Percentiles rank a stretch among this genome's conserved stretches.
phyloP scores from a whole-genome alignment of 2,329 filamentous ascomycete genomes.

The Calonectria pseudoreteaudii region DNA sequence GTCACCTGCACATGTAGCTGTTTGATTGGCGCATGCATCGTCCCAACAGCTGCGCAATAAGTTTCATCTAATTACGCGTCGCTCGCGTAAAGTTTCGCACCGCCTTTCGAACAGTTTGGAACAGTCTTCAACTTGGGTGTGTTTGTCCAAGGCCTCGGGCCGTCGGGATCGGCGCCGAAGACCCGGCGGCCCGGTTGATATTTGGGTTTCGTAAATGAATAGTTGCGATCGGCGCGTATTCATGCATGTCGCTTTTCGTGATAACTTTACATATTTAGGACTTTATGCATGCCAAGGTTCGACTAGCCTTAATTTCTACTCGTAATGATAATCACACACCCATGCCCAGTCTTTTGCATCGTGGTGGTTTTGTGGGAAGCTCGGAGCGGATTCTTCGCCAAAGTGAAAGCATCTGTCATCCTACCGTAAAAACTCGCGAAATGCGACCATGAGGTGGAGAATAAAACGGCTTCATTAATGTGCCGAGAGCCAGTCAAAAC shows the following conservation, averaged over 20 bases:
- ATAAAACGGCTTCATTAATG: no score
- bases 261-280: not conserved
- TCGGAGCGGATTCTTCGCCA: not conserved
- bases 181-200: not conserved
- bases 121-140: not conserved
- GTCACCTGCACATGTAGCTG: not conserved
- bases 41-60: not conserved
- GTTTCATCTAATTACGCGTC: not conserved
- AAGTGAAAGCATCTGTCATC: not conserved
- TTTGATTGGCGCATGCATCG: not conserved
- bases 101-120: no score
- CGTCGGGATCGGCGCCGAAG: not conserved
- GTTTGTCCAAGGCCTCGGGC: not conserved
- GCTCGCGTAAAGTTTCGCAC: not conserved
- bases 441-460: no score
- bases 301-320: not conserved
- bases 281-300: not conserved
- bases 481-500: no score
- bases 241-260: not conserved
- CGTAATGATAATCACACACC: not conserved
- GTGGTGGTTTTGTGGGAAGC: no score
- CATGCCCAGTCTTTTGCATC: not conserved
- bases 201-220: not conserved
- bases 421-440: no score
- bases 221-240: no score